Conservation (phyloP, 805 yeast species). For the Candida maltosa region DNA sequence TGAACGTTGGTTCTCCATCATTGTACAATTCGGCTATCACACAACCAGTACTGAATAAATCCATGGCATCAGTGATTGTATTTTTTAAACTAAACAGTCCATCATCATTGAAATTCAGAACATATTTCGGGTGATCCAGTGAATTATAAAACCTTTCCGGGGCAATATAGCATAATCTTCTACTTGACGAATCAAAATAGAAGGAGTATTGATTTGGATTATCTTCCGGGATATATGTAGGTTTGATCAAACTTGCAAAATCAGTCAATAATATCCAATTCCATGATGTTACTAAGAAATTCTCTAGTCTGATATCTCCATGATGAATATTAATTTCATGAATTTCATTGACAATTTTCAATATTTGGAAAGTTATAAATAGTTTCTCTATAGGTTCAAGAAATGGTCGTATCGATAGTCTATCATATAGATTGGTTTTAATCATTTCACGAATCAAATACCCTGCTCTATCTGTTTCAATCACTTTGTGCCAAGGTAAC, state of each 20-base stretch:
- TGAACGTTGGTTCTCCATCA: slow-evolving; percentile 85
- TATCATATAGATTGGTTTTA: slow-evolving; percentile 78
- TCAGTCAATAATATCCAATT: slow-evolving; percentile 83
- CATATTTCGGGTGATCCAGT: slow-evolving; percentile 16
- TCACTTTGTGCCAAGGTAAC: slow-evolving; percentile 65
- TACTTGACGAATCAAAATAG: slow-evolving; percentile 84
- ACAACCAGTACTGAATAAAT: slow-evolving; percentile 80
- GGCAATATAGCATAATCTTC: slow-evolving; percentile 87
- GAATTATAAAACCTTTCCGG: slow-evolving; percentile 77
- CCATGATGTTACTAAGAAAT: slow-evolving; percentile 82
- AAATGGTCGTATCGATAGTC: slow-evolving; percentile 85
- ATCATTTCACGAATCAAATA: slow-evolving; percentile 82
- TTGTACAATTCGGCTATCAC: slow-evolving; percentile 83
- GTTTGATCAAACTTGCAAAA: slow-evolving; percentile 76
- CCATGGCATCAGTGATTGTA: slow-evolving; percentile 62
- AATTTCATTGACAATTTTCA: slow-evolving; percentile 58
- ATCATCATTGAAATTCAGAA: slow-evolving; percentile 20
- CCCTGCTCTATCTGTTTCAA: slow-evolving; percentile 90
- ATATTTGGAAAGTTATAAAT: slow-evolving; percentile 80
- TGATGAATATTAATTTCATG: slow-evolving; percentile 66
- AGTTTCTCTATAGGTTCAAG: slow-evolving; percentile 74
- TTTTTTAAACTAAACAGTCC: slow-evolving; percentile 19
- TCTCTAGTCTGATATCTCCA: slow-evolving; percentile 92
- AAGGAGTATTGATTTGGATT: slow-evolving; percentile 91
- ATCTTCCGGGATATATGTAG: slow-evolving; percentile 81